These are phyloP conservation scores for Pelargonium fulgidum DNA, from an alignment of 441 rosid species.

Conservation along the genomic window DNA sequence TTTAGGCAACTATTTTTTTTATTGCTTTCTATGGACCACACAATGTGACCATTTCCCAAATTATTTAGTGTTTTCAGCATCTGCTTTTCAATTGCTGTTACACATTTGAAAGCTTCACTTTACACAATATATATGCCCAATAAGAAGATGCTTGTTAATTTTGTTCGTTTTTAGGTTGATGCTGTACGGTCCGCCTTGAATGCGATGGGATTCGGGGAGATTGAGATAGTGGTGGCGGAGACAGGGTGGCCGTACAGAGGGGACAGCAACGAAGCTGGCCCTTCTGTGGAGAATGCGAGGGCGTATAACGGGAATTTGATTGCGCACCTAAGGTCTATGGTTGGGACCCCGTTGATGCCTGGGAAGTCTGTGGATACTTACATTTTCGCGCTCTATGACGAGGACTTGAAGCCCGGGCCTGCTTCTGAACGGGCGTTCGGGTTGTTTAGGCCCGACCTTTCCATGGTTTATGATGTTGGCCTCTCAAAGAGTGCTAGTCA, in stretches of 20 bases:
- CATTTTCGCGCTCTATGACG: constrained; percentile 75
- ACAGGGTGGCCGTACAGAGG: constrained; percentile 97
- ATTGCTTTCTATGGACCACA: no score
- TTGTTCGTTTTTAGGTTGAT: constrained; percentile 46
- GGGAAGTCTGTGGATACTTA: constrained; percentile 78
- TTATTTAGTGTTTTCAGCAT: no score
- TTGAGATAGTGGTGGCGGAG: constrained; percentile 83
- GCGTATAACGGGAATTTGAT: constrained; percentile 79
- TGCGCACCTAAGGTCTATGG: constrained; percentile 65
- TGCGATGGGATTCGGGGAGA: constrained; percentile 54
- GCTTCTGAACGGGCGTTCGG: constrained; percentile 65
- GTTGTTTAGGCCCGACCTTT: constrained; percentile 62
- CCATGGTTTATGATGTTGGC: constrained; percentile 67
- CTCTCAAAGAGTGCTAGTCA: constrained; percentile 28
- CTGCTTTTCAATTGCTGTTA: background rate
- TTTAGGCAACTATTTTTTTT: no score
- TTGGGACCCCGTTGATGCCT: constrained; percentile 86
- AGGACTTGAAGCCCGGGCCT: constrained; percentile 80
- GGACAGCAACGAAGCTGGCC: constrained; percentile 58
- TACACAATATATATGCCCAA: background rate
- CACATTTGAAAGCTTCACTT: background rate
- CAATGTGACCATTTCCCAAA: no score
- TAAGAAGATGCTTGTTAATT: no score
- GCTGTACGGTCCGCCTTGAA: constrained; percentile 62
- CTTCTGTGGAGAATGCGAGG: constrained; percentile 66